A percentile compares a stretch with the other conserved stretches of the same genome.
phyloP scores from a whole-genome alignment of 768 basidiomycete genomes.

The Hydnum rufescens region DNA sequence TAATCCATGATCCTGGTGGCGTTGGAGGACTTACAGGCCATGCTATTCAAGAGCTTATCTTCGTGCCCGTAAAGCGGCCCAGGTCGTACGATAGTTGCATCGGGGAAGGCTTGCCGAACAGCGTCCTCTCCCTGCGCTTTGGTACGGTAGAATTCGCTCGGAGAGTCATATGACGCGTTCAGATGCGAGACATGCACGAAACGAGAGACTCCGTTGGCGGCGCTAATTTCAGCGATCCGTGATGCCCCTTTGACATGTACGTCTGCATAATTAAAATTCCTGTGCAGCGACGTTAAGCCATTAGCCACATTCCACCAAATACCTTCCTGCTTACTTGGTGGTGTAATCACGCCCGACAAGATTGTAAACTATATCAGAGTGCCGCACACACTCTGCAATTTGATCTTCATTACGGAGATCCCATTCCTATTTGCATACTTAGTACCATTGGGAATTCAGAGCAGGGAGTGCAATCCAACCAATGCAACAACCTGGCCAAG shows the following conservation, averaged over 20 bases:
- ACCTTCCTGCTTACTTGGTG: conserved; percentile 50
- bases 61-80: conserved; percentile 81
- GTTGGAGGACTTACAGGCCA: conserved; percentile 46
- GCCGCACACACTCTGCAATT: conserved; percentile 81
- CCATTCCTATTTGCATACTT: conserved; percentile 52
- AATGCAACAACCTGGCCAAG: conserved; percentile 89
- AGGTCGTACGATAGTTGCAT: conserved; percentile 77
- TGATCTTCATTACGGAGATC: conserved; percentile 78
- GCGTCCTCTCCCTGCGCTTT: conserved; percentile 81
- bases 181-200: conserved; percentile 91
- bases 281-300: conserved; percentile 16
- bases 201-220: conserved; percentile 56
- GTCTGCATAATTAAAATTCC: conserved; percentile 71
- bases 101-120: conserved; percentile 65
- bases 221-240: conserved; percentile 67
- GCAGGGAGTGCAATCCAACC: conserved; percentile 26
- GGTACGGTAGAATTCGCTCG: conserved; percentile 68
- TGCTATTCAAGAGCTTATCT: conserved; percentile 82
- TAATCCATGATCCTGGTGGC: background rate
- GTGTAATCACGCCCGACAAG: conserved; percentile 85
- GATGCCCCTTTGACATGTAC: conserved; percentile 72
- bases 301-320: background rate
- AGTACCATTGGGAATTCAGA: background rate
- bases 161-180: conserved; percentile 62
- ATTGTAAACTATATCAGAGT: conserved; percentile 95